Evolutionary conservation across 352 stramenopile genomes (phyloP), one percentile per base, ranked within the genome.

Genomic region (Peronospora farinosa): DNA sequence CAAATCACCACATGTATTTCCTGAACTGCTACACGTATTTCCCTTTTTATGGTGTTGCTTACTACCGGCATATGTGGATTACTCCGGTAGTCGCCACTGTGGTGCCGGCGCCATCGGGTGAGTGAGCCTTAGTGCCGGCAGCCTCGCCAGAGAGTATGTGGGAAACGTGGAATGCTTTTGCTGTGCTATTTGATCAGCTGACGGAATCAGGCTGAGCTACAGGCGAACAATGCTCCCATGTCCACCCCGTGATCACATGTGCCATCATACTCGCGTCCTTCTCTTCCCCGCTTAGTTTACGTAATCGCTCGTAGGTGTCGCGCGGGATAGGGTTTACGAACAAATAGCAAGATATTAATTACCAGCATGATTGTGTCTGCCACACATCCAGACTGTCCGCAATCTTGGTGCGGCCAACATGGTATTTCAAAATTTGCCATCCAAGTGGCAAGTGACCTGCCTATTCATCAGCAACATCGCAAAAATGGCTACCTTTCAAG

Each of bases 351-450:
- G 39, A 57, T 35, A 47, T 17, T 8, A 12, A 39, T 15, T 27
- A 31, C 25, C 43, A n/a, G 12, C n/a, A 12, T n/a, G 5, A 0
- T 27, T 10, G 35, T 58, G 50, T 57, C 12, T 7, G 9, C 19
- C 41, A 42, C 43, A 52, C 36, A 40, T 39, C 27, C 37, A 32
- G 30, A 17, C 49, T 37, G 36, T 17, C n/a, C 23, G 54, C 57
- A 71, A 67, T 62, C 58, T 16, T 35, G 12, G 10, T 27, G 5
- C 19, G 10, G n/a, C 33, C 25, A 9, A 15, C 39, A 15, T 32
- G 35, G 31, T 56, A 70, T 63, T 73, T 69, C 54, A 58, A 50
- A 73, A 73, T 54, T 63, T 65, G 31, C 64, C 43, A 43, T 50
- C 23, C 19, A 4, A 40, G 40, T 32, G 45, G 33, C 47, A 68